Conservation (phyloP, 2,329 filamentous ascomycete genomes). For the Tolypocladium ovalisporum region DNA sequence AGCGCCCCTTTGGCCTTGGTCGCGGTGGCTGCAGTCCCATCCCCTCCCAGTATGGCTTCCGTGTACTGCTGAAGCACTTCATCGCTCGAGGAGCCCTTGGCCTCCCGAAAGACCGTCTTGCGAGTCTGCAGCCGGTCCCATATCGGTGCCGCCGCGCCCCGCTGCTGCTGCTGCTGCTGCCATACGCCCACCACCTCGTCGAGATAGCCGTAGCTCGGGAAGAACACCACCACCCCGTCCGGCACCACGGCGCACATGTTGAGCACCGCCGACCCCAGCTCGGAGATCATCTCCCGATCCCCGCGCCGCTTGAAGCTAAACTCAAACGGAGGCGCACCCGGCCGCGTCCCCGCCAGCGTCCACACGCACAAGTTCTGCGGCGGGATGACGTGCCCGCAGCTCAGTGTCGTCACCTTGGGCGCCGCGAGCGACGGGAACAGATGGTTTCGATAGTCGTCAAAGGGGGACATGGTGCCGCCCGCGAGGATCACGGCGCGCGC, state of each 20-base stretch:
- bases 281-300: slow-evolving; percentile 56
- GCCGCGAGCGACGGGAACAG: slow-evolving; percentile 66
- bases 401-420: slow-evolving; percentile 63
- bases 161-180: slow-evolving; percentile 31
- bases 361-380: slow-evolving; percentile 68
- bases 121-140: slow-evolving; percentile 47
- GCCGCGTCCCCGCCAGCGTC: slow-evolving; percentile 43
- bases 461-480: slow-evolving; percentile 95
- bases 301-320: slow-evolving; percentile 77
- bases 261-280: slow-evolving; percentile 64
- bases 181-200: slow-evolving; percentile 59
- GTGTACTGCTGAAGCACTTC: slow-evolving; percentile 65
- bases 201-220: slow-evolving; percentile 88
- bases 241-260: slow-evolving; percentile 65
- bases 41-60: slow-evolving; percentile 47
- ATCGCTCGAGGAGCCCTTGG: slow-evolving; percentile 48
- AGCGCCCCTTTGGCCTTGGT: slow-evolving; percentile 50
- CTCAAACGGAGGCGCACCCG: slow-evolving; percentile 51
- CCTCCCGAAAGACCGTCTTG: slow-evolving; percentile 54
- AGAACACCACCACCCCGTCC: slow-evolving; percentile 88
- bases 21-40: slow-evolving; percentile 14
- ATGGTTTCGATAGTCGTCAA: slow-evolving; percentile 79
- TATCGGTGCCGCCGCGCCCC: slow-evolving; percentile 24
- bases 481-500: slow-evolving; percentile 83
- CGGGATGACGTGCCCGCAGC: slow-evolving; percentile 91